Conservation (phyloP, 1,284 basidiomycete species). For the Boletus sp. region DNA sequence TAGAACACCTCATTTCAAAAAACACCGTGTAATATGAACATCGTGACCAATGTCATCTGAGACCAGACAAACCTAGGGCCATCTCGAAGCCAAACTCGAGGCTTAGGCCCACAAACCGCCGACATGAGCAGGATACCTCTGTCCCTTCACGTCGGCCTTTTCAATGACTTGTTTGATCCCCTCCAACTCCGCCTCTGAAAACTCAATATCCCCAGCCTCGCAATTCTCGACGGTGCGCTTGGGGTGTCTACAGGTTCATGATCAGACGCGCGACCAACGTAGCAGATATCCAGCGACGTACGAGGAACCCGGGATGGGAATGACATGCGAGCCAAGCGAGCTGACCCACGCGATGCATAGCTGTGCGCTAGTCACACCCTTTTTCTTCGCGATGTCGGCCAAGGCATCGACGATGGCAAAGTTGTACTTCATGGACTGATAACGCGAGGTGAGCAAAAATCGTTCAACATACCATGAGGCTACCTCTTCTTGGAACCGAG, state of each 20-base stretch:
- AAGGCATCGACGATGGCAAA: conserved; percentile 55
- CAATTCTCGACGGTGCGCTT: conserved; percentile 31
- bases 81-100: background rate
- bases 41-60: too few species aligned
- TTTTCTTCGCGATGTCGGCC: conserved; percentile 47
- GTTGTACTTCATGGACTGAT: conserved; percentile 54
- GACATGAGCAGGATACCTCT: conserved; percentile 22
- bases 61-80: background rate
- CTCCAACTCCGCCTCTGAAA: conserved; percentile 23
- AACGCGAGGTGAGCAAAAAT: conserved; percentile 5
- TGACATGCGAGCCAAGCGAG: conserved; percentile 31
- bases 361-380: conserved; percentile 54
- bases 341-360: conserved; percentile 62
- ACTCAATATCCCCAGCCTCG: conserved; percentile 21
- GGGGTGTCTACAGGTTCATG: conserved; percentile 13
- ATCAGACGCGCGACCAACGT: background rate
- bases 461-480: background rate
- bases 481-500: conserved; percentile 40
- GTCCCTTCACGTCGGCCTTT: conserved; percentile 22
- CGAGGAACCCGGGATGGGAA: conserved; percentile 37
- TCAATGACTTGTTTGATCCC: conserved; percentile 26
- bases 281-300: conserved; percentile 9
- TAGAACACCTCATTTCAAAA: too few species aligned
- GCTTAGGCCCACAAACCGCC: conserved; percentile 11
- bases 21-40: too few species aligned